Conservation (phyloP, 2,329 filamentous ascomycete species). For the Clarireedia hainanense region DNA sequence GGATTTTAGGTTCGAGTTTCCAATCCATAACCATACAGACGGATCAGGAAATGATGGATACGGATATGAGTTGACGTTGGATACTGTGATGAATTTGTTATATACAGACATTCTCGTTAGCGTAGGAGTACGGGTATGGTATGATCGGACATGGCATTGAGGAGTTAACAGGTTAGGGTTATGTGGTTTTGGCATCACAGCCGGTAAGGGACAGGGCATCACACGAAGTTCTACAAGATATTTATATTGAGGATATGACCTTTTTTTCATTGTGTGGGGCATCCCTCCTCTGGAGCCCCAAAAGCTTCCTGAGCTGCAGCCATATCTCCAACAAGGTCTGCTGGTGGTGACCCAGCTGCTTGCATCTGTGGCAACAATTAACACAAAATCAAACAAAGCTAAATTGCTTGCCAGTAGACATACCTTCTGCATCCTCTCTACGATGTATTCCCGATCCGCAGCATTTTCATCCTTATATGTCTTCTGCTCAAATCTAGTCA, state of each 20-base stretch:
- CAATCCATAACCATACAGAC: neutral
- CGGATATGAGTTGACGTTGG: slow-evolving; percentile 7
- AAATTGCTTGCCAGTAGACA: slow-evolving; percentile 22
- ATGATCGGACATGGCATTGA: slow-evolving; percentile 8
- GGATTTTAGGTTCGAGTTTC: slow-evolving; percentile 12
- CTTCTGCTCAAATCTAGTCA: slow-evolving; percentile 75
- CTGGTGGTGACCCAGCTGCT: slow-evolving; percentile 81
- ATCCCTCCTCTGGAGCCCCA: slow-evolving; percentile 52
- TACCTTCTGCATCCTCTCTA: slow-evolving; percentile 97
- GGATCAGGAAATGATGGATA: slow-evolving; percentile 15
- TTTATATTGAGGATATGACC: slow-evolving; percentile 6
- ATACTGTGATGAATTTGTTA: neutral
- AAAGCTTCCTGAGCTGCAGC: slow-evolving; percentile 69
- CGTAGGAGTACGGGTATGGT: slow-evolving; percentile 19
- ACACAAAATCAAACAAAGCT: slow-evolving; percentile 9
- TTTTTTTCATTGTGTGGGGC: slow-evolving; percentile 48
- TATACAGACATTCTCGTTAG: slow-evolving; percentile 12
- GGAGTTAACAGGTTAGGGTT: neutral
- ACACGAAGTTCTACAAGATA: slow-evolving; percentile 1
- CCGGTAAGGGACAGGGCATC: slow-evolving; percentile 7
- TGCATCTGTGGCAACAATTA: slow-evolving; percentile 66
- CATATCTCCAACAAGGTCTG: slow-evolving; percentile 87
- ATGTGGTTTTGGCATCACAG: neutral
- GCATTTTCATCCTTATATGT: slow-evolving; percentile 77
- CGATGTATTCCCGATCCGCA: slow-evolving; percentile 81